Base-by-base conservation (phyloP, 352 stramenopile genomes). In the Phytophthora litchii region DNA sequence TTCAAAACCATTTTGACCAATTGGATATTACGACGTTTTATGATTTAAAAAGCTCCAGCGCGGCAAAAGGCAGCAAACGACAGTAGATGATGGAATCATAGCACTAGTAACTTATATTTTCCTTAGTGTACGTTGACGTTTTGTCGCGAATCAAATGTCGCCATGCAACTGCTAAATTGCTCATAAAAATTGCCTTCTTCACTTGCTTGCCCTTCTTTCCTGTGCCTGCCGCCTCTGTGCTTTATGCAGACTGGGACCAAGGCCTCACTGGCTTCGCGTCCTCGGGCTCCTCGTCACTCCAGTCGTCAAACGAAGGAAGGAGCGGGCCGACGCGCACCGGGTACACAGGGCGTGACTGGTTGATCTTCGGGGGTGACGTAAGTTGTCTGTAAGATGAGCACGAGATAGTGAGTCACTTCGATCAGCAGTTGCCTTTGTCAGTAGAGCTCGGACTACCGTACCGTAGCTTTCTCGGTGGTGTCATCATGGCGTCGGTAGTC, bases 161-260 rank as follows among this genome's bases (percentile, higher is more conserved):
- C 11, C 34, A 16, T 27, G 42, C 25, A 44, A 54, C 17, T 19
- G 27, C 38, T 47, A 32, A 20, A n/a, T 64, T 46, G 60, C 29
- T 70, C 47, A 70, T 70, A 70, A 65, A 64, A 65, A 63, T 23
- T 48, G 6, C n/a, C 35, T 17, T n/a, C n/a, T n/a, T n/a, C n/a
- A n/a, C n/a, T n/a, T n/a, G n/a, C 32, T 23, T 38, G 12, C 11
- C 36, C 19, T 54, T 41, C 45, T 40, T 38, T 3, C 17, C 23
- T 12, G 8, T 10, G 8, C 14, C 27, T 29, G 42, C 7, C 36
- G 19, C 8, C 13, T 31, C 12, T 6, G 21, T 13, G n/a, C 35
- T 37, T 70, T 42, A 70, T 51, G 62, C 62, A 11, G 62, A 61
- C 44, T 35, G 55, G 19, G 56, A 67, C 55, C 50, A 71, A 3